Percentiles rank a stretch among this genome's conserved stretches.
These are phyloP conservation scores for Leptomonas pyrrhocoris DNA, from an alignment of 208 protist species.

Conservation along the genomic window DNA sequence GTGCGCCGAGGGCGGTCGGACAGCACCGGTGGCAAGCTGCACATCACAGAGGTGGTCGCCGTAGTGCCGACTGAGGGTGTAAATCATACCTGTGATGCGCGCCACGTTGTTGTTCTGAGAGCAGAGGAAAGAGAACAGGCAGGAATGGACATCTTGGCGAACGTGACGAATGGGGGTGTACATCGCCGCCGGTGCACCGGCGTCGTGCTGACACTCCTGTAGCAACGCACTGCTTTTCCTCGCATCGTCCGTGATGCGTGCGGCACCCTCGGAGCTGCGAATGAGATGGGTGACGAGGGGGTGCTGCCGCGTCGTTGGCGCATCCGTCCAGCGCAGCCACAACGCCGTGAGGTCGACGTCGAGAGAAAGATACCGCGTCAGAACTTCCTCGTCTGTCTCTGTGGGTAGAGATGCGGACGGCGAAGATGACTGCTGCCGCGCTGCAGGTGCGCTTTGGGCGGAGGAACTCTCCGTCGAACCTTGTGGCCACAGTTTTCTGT, in stretches of 20 bases:
- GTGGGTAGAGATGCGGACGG: background rate
- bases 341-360: slow-evolving; percentile 63
- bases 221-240: background rate
- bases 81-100: slow-evolving; percentile 71
- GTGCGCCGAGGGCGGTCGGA: background rate
- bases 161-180: slow-evolving; percentile 55
- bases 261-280: background rate
- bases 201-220: slow-evolving; percentile 3
- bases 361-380: slow-evolving; percentile 63
- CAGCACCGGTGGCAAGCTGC: slow-evolving; percentile 38
- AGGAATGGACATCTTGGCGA: slow-evolving; percentile 77
- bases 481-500: slow-evolving; percentile 13
- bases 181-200: background rate
- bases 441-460: background rate
- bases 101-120: slow-evolving; percentile 87
- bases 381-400: slow-evolving; percentile 32
- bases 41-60: slow-evolving; percentile 65
- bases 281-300: slow-evolving; percentile 57
- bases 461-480: background rate
- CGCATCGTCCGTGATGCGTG: background rate
- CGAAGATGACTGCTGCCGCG: background rate
- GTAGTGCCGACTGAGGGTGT: slow-evolving; percentile 44
- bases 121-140: slow-evolving; percentile 75
- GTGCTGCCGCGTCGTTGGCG: slow-evolving; percentile 51
- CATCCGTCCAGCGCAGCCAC: slow-evolving; percentile 60